These are phyloP conservation scores for Globisporangium acanthophoron DNA, from an alignment of 352 stramenopile species.

Conservation along the genomic window DNA sequence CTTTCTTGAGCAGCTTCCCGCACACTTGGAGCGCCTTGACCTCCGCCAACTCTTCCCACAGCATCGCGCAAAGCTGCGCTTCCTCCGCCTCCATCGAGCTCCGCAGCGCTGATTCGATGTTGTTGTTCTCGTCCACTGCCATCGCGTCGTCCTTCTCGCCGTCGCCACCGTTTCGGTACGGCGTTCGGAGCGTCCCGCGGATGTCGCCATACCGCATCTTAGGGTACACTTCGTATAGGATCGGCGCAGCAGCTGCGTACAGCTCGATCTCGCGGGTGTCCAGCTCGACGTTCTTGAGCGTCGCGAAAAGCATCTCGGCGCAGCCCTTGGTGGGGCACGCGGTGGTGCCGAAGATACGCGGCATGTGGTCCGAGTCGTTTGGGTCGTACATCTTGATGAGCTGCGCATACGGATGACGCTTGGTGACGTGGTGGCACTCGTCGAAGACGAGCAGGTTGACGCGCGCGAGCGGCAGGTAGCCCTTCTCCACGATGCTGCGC, in stretches of 20 bases:
- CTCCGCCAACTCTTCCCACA: conserved; percentile 42
- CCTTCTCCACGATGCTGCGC: conserved; percentile 77
- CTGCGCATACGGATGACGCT: conserved; percentile 87
- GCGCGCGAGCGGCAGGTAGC: conserved; percentile 66
- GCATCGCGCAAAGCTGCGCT: conserved; percentile 23
- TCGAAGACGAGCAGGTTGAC: conserved; percentile 89
- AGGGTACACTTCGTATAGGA: conserved; percentile 57
- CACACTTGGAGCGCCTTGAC: conserved; percentile 42
- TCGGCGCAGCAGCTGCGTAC: conserved; percentile 65
- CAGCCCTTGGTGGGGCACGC: conserved; percentile 71
- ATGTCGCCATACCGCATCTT: conserved; percentile 8
- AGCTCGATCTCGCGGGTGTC: conserved; percentile 37
- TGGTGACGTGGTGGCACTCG: conserved; percentile 88
- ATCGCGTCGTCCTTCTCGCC: not conserved
- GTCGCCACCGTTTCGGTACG: not conserved
- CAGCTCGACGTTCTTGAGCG: conserved; percentile 66
- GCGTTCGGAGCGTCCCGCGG: not conserved
- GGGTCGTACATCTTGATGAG: conserved; percentile 81
- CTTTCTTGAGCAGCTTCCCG: conserved; percentile 45
- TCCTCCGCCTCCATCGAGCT: conserved; percentile 9
- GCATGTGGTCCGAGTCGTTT: conserved; percentile 23
- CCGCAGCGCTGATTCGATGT: not conserved
- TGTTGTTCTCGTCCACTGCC: not conserved
- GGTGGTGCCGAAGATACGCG: conserved; percentile 84
- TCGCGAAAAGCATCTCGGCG: conserved; percentile 58